These are phyloP conservation scores for Daldinia vernicosa DNA, from an alignment of 495 filamentous ascomycete genomes.

Conservation along the genomic window DNA sequence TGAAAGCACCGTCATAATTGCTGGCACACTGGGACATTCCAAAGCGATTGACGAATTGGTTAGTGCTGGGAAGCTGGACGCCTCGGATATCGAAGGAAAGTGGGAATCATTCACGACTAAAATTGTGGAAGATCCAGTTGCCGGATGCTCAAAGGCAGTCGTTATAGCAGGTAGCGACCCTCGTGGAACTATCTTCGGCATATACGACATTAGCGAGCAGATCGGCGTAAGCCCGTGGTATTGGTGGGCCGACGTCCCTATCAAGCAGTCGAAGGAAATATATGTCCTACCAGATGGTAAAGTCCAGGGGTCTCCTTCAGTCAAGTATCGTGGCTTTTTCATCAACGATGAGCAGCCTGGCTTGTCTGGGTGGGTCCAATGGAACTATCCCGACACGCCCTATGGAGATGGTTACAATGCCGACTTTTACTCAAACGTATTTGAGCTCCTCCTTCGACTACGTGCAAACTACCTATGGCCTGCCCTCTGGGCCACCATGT, in stretches of 20 bases:
- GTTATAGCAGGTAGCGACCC: slow-evolving; percentile 76
- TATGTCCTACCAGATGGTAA: slow-evolving; percentile 63
- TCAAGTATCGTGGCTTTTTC: slow-evolving; percentile 83
- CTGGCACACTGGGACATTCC: slow-evolving; percentile 73
- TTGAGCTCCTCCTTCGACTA: slow-evolving; percentile 74
- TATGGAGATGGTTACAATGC: slow-evolving; percentile 69
- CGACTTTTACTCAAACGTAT: slow-evolving; percentile 73
- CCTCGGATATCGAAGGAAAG: slow-evolving; percentile 62
- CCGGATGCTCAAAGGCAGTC: slow-evolving; percentile 65
- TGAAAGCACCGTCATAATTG: slow-evolving; percentile 67
- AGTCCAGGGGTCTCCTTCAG: slow-evolving; percentile 67
- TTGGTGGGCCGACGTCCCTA: slow-evolving; percentile 76
- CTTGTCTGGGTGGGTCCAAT: slow-evolving; percentile 72
- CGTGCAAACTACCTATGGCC: slow-evolving; percentile 82
- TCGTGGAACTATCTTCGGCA: slow-evolving; percentile 74
- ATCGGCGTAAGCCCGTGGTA: slow-evolving; percentile 83
- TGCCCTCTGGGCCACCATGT: slow-evolving; percentile 74
- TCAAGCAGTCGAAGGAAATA: slow-evolving; percentile 61
- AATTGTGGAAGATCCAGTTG: slow-evolving; percentile 66
- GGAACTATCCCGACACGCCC: slow-evolving; percentile 52
- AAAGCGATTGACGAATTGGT: slow-evolving; percentile 66
- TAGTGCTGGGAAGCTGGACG: slow-evolving; percentile 63
- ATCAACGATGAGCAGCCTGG: slow-evolving; percentile 81
- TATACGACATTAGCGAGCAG: slow-evolving; percentile 79
- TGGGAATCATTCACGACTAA: slow-evolving; percentile 76